Percentiles rank a stretch among this genome's conserved stretches.
These are phyloP conservation scores for Hibiscus mutabilis DNA, from an alignment of 345 rosid species.

Conservation along the genomic window DNA sequence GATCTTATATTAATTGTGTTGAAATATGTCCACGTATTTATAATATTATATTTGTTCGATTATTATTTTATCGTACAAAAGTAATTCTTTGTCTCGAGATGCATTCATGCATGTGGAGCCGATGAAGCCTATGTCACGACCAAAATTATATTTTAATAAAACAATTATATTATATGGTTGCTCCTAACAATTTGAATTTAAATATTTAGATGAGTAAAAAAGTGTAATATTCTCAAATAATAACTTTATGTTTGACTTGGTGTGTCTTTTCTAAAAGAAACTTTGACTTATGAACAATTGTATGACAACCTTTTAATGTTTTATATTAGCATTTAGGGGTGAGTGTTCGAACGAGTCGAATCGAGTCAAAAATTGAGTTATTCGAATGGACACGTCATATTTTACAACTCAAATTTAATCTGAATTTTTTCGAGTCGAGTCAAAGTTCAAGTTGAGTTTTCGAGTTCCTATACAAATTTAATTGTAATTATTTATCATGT, in stretches of 20 bases:
- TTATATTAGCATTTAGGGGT: too few relatives aligned
- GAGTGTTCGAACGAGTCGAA: too few relatives aligned
- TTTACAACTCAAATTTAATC: too few relatives aligned
- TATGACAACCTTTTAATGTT: not conserved
- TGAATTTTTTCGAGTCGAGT: too few relatives aligned
- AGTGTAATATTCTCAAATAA: not conserved
- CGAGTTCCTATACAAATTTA: too few relatives aligned
- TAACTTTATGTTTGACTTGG: not conserved
- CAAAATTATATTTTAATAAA: not conserved
- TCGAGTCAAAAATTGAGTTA: too few relatives aligned
- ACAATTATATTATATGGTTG: not conserved
- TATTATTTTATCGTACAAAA: not conserved
- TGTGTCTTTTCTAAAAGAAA: too few relatives aligned
- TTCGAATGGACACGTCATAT: too few relatives aligned
- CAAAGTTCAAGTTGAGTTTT: too few relatives aligned
- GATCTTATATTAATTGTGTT: not conserved
- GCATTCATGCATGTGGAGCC: not conserved
- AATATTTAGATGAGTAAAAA: not conserved
- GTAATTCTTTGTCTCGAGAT: not conserved
- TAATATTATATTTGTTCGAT: not conserved
- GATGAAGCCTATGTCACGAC: not conserved
- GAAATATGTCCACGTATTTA: not conserved
- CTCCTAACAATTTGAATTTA: not conserved
- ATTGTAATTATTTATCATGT: too few relatives aligned
- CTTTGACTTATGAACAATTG: not conserved